These are phyloP conservation scores for Cercospora sesami DNA, from an alignment of 2,329 filamentous ascomycete genomes.

Conservation along the genomic window DNA sequence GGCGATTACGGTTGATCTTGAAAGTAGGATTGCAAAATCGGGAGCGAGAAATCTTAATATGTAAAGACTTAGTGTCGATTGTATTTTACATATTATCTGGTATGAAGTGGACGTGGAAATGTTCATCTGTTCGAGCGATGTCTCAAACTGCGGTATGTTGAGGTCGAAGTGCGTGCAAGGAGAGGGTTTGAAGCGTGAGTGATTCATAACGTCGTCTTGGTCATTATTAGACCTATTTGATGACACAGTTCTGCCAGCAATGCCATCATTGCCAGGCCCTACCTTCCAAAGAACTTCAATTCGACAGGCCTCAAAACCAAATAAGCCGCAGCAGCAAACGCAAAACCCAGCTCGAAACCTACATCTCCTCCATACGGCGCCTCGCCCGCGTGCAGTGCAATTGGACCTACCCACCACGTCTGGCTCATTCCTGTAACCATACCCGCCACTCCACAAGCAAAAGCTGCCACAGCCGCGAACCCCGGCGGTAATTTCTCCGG, in stretches of 20 bases:
- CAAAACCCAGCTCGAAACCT: conserved; percentile 67
- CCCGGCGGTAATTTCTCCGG: conserved; percentile 61
- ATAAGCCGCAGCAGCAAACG: conserved; percentile 58
- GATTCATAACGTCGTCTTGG: background rate
- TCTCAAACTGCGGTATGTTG: background rate
- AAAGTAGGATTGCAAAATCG: background rate
- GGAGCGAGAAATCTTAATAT: background rate
- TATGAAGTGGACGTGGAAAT: conserved; percentile 1
- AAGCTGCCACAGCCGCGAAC: conserved; percentile 63
- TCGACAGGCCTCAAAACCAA: conserved; percentile 53
- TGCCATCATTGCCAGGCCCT: background rate
- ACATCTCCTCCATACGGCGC: conserved; percentile 58
- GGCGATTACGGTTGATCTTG: background rate
- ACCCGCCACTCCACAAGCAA: conserved; percentile 63
- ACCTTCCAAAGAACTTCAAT: conserved; percentile 42
- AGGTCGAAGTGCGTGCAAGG: background rate
- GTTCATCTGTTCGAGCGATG: background rate
- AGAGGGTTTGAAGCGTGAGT: background rate
- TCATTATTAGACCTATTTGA: background rate
- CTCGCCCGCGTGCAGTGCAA: conserved; percentile 60
- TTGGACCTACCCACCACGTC: conserved; percentile 66
- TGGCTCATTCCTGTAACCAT: conserved; percentile 71
- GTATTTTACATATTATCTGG: background rate
- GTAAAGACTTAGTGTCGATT: background rate
- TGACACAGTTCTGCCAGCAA: background rate